Evolutionary conservation across 2,329 filamentous ascomycete species (phyloP), one percentile per base, ranked within the genome.

Genomic region (Aspergillus carbonarius): DNA sequence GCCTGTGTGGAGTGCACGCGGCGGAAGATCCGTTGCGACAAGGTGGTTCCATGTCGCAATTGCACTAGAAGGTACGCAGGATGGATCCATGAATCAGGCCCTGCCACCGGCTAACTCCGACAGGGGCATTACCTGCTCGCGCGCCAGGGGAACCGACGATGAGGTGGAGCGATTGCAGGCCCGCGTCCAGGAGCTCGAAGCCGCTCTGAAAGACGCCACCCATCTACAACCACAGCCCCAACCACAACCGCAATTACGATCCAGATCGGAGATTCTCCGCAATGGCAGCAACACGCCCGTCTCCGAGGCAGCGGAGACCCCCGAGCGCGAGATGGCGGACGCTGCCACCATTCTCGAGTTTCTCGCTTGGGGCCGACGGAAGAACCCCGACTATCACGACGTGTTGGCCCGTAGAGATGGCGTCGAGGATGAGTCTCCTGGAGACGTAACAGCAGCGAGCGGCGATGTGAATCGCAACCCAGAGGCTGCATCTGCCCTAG

Each of bases 281-380:
- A 23, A 48, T 30, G 30, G 23, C 10, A n/a, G 40, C 15, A 23
- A 30, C 17, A 40, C 18, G 3, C 34, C 57, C 49, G 56, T 53
- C 13, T 44, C 42, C 27, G 12, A 27, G 23, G 20, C 58, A 44
- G 20, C 18, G 46, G 50, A 52, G 30, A 23, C 49, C 44, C 23
- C 57, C 23, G 34, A 60, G 52, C 1, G 68, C 68, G 52, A 70
- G 66, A 55, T 72, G 70, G 60, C 77, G 79, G 63, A 66, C 39
- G 78, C 78, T 1, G 79, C 78, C 1, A 79, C 79, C 2, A 77
- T 81, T 3, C 71, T 82, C 0, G 79, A 82, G 55, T 82, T 80
- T 47, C 69, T 81, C 2, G 78, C 79, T 1, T 82, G 80, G 79
- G 79, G 79, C 8, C 73, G 79, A 15, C 70, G 74, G 35, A 82